Evolutionary conservation across 768 basidiomycete species (phyloP).

Genomic region (Leccinellum albellum): DNA sequence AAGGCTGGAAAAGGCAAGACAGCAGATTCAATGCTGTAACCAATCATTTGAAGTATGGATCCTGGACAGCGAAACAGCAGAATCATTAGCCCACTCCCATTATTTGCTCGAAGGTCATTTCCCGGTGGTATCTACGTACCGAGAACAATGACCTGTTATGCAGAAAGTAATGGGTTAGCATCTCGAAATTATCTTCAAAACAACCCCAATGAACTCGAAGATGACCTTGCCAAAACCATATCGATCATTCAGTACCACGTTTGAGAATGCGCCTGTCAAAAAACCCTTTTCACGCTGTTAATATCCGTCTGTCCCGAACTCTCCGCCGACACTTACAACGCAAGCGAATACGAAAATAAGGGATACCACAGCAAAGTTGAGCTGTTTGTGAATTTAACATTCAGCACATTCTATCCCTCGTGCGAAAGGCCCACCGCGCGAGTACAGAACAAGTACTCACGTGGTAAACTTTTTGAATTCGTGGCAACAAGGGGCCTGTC

Average conservation of each 20-base stretch:
- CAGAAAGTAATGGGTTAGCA: not conserved
- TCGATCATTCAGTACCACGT: constrained; percentile 26
- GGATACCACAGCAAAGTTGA: constrained; percentile 39
- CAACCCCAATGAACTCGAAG: not conserved
- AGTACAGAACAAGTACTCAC: constrained; percentile 16
- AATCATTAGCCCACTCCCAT: too few relatives aligned
- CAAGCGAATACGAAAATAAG: constrained; percentile 42
- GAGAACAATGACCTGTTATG: constrained; percentile 24
- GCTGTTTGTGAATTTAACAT: constrained; percentile 16
- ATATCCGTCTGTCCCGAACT: not conserved
- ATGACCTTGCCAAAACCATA: constrained; percentile 35
- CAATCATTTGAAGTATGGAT: constrained; percentile 28
- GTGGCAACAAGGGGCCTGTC: constrained; percentile 37
- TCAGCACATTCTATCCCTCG: not conserved
- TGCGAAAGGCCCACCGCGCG: not conserved
- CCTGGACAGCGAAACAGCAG: constrained; percentile 10
- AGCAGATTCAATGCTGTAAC: constrained; percentile 36
- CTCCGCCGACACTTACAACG: constrained; percentile 23
- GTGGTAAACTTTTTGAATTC: constrained; percentile 36
- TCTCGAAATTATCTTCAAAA: not conserved
- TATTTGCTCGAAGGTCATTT: not conserved
- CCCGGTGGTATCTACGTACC: constrained; percentile 13
- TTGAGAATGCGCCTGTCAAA: constrained; percentile 30
- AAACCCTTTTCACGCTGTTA: constrained; percentile 26
- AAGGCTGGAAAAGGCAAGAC: constrained; percentile 45